Percentiles rank a stretch among this genome's conserved stretches.
These are phyloP conservation scores for Ascochyta fabae DNA, from an alignment of 2,329 filamentous ascomycete genomes.

Conservation along the genomic window DNA sequence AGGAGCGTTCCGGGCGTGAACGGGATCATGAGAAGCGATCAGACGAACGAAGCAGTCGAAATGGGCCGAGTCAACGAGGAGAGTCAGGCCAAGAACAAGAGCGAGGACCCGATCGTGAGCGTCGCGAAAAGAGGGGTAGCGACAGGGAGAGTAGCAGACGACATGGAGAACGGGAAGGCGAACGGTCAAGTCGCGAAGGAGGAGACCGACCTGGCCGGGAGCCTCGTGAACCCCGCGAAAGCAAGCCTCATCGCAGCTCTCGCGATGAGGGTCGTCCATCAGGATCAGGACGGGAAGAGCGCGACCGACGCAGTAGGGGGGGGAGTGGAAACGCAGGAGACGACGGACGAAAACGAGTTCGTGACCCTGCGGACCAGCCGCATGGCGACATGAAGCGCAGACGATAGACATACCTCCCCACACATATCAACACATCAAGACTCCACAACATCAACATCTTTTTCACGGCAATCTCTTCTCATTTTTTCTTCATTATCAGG, in stretches of 20 bases:
- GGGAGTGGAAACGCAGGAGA: constrained; percentile 21
- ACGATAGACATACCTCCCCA: constrained; percentile 22
- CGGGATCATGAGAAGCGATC: constrained; percentile 33
- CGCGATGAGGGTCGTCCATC: constrained; percentile 32
- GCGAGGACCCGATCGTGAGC: constrained; percentile 33
- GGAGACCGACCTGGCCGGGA: constrained; percentile 23
- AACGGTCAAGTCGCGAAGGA: constrained; percentile 20
- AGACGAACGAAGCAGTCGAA: constrained; percentile 37
- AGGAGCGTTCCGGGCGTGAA: constrained; percentile 37
- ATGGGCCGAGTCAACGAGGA: constrained; percentile 22
- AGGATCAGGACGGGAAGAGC: constrained; percentile 35
- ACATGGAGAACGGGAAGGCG: constrained; percentile 30
- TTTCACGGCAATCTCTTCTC: not conserved
- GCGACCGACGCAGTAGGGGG: constrained; percentile 31
- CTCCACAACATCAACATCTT: constrained; percentile 1
- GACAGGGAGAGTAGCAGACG: constrained; percentile 32
- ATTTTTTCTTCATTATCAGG: not conserved
- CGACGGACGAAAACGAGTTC: constrained; percentile 31
- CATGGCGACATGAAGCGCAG: constrained; percentile 35
- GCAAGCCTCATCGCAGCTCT: constrained; percentile 32
- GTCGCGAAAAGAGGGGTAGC: constrained; percentile 36
- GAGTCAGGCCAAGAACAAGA: constrained; percentile 33
- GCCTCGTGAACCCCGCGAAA: constrained; percentile 24
- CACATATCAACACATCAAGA: constrained; percentile 12
- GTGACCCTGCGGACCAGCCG: constrained; percentile 32